Evolutionary conservation across 768 basidiomycete species (phyloP), one percentile per base, ranked within the genome.

Genomic region (Lentinus tigrinus): DNA sequence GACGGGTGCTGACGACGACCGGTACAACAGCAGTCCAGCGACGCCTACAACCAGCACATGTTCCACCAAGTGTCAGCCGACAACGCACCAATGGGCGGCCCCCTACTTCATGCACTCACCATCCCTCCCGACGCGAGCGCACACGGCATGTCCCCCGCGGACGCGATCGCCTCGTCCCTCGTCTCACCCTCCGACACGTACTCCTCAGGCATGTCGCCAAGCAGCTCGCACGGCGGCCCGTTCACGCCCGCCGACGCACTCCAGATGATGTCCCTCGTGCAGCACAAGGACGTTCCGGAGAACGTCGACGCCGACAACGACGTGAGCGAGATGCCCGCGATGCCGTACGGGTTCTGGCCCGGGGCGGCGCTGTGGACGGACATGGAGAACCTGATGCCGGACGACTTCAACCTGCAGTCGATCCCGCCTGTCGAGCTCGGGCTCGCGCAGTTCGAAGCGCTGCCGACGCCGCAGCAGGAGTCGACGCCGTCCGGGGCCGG

Each of bases 391-490:
- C 72, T 88, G 44, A 73, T 73, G 38, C 79, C 77, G 54, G 84
- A 86, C 69, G 87, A 89, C 72, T 89, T 88, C 67, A 87, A 88
- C 66, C 70, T 89, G 61, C 72, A 66, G 63, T 73, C 84, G 23
- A 89, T 89, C 61, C 87, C 85, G 2, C 81, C 86, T 0, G 79
- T 88, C 68, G 80, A 87, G 60, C 74, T 88, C 52, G 83, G 82
- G 16, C 67, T 81, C 58, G 75, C 81, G 47, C 83, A 82, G 43
- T 78, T 74, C 46, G 75, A 75, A 34, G 61, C 56, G 43, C 61
- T 71, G 43, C 64, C 52, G 7, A 11, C 7, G 51, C 28, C 43
- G 26, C 43, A 68, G n/a, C 47, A 66, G 3, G 28, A 65, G 55
- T 39, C 60, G 31, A 27, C 54, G 9, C 26, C 47, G 10, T 52